These are phyloP conservation scores for Leccinum subgranulosum DNA, from an alignment of 768 basidiomycete genomes.

Conservation along the genomic window DNA sequence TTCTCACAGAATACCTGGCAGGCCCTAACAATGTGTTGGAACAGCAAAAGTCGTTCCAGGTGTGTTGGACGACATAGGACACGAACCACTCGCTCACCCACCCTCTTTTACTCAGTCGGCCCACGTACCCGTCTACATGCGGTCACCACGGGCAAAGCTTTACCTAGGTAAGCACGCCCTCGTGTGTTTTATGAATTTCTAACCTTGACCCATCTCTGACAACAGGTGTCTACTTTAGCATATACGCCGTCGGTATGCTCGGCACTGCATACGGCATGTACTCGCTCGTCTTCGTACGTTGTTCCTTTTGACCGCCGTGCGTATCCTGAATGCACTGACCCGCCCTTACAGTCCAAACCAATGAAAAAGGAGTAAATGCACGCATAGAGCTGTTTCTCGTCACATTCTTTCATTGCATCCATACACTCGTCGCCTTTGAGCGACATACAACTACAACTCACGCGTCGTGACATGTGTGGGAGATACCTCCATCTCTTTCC, in stretches of 20 bases:
- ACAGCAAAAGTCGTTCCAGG: conserved; percentile 68
- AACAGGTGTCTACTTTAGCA: conserved; percentile 53
- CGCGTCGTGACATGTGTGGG: neutral
- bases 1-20: conserved; percentile 12
- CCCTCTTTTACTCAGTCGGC: conserved; percentile 27
- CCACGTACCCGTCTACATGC: conserved; percentile 53
- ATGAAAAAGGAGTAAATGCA: conserved; percentile 21
- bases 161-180: conserved; percentile 51
- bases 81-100: conserved; percentile 2
- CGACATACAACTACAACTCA: neutral
- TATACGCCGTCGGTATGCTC: conserved; percentile 53
- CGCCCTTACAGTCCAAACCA: conserved; percentile 27
- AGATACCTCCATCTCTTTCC: neutral
- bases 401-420: conserved; percentile 8
- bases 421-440: conserved; percentile 3
- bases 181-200: rapidly evolving
- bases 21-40: conserved; percentile 65
- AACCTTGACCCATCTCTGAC: neutral
- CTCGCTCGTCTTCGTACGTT: conserved; percentile 44
- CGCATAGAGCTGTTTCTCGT: conserved; percentile 15
- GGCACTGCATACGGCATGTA: conserved; percentile 51
- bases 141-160: conserved; percentile 57
- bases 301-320: neutral
- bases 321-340: neutral
- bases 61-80: conserved; percentile 23